Base-by-base conservation (phyloP, 2,329 filamentous ascomycete species). In the Ophiostoma triangulosporum region DNA sequence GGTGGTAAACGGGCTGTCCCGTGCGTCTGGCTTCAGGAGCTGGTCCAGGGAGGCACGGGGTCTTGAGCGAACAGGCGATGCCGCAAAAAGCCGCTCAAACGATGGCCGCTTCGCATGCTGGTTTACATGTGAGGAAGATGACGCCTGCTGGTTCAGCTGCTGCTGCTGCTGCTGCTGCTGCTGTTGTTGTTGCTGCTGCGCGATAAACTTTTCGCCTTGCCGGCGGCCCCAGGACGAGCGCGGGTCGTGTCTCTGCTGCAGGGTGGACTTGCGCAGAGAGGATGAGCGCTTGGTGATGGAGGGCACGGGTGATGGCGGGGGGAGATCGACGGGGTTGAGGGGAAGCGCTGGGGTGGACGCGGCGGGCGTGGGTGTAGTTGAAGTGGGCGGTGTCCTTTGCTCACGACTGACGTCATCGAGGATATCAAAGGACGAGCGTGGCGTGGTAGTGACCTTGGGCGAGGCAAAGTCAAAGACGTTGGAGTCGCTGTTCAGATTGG, bases 201-300 rank as follows among this genome's bases (percentile, higher is more conserved):
- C 72, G 40, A 79, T 64, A 51, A 77, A 74, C 56, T 75, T 73
- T 57, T 77, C 80, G 50, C 74, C 81, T 40, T 74, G 74, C 55
- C 80, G 72, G 53, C 77, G 71, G 36, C 79, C 78, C 72, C 76
- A 82, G 52, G 74, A 86, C 11, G 74, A 76, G 54, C 84, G 78
- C 36, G 86, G 83, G 40, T 80, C 77, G 57, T 86, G 78, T 38
- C 91, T 83, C 66, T 95, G 90, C 64, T 94, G 88, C 24, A 95
- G 69, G 0, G 91, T 95, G 2, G 89, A 94, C 65, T 84, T 90
- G 56, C 91, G 78, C 49, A 96, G 71, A 17, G 88, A 93, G 1
- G 84, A 85, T 1, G 85, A 81, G 57, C 86, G 76, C 64, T 82
- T 84, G 15, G 78, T 65, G 52, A 76, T 71, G 50, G 70, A 73